These are phyloP conservation scores for Ilex paraguariensis DNA, from an alignment of 305 asterid species.

Conservation along the genomic window DNA sequence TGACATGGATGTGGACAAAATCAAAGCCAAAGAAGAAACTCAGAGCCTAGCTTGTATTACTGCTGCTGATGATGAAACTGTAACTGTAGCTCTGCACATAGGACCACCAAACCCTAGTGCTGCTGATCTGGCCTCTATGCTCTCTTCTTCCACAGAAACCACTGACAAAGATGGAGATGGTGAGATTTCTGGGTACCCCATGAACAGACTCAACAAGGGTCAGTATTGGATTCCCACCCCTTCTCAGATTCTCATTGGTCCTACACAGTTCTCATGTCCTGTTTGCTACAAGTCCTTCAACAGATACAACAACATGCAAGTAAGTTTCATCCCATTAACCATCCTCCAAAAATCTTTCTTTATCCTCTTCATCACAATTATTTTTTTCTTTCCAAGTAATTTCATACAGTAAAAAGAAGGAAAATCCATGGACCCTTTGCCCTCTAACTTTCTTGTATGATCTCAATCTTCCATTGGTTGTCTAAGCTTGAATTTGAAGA, in stretches of 20 bases:
- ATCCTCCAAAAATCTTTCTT: neutral
- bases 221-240: conserved; percentile 99
- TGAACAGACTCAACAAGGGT: conserved; percentile 61
- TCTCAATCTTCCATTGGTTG: no score
- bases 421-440: no score
- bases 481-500: no score
- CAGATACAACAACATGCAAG: conserved; percentile 99
- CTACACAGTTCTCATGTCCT: conserved; percentile 89
- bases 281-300: conserved; percentile 91
- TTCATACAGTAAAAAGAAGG: no score
- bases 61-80: conserved; percentile 21
- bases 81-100: conserved; percentile 77
- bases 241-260: conserved; percentile 96
- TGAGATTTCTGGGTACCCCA: conserved; percentile 28
- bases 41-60: conserved; percentile 2
- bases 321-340: conserved; percentile 14
- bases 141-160: conserved; percentile 12
- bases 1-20: conserved; percentile 18
- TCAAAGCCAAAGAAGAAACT: conserved; percentile 10
- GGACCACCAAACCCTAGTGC: conserved; percentile 94
- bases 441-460: no score
- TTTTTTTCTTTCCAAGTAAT: no score
- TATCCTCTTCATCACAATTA: neutral
- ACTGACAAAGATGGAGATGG: conserved; percentile 15
- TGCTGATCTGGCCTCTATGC: conserved; percentile 64